A percentile compares a stretch with the other conserved stretches of the same genome.
These are phyloP conservation scores for Aristolochia contorta DNA, from an alignment of 164 flowering plant species.

Conservation along the genomic window DNA sequence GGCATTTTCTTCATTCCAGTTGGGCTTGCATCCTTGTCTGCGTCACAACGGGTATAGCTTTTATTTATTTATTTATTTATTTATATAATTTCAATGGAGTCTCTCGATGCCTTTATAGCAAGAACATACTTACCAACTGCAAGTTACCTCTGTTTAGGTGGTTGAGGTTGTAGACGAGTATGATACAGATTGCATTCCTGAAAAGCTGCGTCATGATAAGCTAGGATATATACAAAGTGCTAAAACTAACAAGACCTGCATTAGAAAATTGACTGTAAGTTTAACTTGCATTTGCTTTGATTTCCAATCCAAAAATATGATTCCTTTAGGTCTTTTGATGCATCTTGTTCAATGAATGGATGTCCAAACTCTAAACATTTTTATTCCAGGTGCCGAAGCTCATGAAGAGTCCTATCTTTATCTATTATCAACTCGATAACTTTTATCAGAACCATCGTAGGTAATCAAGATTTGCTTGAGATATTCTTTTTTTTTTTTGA, in stretches of 20 bases:
- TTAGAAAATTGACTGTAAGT: slow-evolving; percentile 40
- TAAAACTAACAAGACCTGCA: slow-evolving; percentile 56
- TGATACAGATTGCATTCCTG: slow-evolving; percentile 58
- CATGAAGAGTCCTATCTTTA: slow-evolving; percentile 57
- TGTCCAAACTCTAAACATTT: no score
- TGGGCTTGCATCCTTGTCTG: slow-evolving; percentile 73
- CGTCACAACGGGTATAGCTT: slow-evolving; percentile 52
- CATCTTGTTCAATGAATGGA: not conserved
- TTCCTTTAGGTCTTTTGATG: no score
- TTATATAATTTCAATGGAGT: no score
- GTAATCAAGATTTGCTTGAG: slow-evolving; percentile 20
- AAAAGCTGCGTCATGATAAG: slow-evolving; percentile 10
- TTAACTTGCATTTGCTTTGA: not conserved
- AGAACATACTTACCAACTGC: no score
- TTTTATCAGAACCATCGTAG: slow-evolving; percentile 85
- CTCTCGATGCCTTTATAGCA: no score
- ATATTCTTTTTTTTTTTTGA: no score
- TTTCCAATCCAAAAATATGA: not conserved
- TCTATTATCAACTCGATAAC: slow-evolving; percentile 70
- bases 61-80: no score
- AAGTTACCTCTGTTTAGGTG: slow-evolving; percentile 32
- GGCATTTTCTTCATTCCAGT: slow-evolving; percentile 78
- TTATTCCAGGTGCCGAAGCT: slow-evolving; percentile 48
- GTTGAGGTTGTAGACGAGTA: slow-evolving; percentile 73
- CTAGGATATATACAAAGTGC: slow-evolving; percentile 41